A percentile compares a stretch with the other conserved stretches of the same genome.
Conservation (phyloP, 129 eudicot genomes). For the Chrysanthemum seticuspe region DNA sequence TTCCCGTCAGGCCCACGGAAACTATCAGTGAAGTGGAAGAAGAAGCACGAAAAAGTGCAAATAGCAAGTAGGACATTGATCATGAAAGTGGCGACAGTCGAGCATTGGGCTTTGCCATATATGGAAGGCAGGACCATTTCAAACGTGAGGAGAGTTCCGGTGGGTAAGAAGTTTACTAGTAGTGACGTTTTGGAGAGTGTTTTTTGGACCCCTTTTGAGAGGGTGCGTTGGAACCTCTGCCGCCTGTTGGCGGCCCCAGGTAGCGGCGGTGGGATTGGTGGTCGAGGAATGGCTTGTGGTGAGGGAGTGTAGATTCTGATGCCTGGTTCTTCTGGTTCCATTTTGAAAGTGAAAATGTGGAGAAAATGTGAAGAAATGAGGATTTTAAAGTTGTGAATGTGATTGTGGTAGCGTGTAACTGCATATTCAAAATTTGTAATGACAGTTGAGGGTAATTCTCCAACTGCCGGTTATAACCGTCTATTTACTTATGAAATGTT, state of each 20-base stretch:
- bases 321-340: slow-evolving; percentile 64
- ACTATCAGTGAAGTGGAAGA: slow-evolving; percentile 96
- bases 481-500: not conserved
- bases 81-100: slow-evolving; percentile 64
- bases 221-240: slow-evolving; percentile 36
- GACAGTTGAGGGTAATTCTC: slow-evolving; percentile 1
- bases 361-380: not conserved
- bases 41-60: slow-evolving; percentile 78
- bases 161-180: slow-evolving; percentile 91
- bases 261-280: slow-evolving; percentile 22
- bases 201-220: slow-evolving; percentile 68
- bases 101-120: slow-evolving; percentile 56
- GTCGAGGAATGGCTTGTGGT: slow-evolving; percentile 32
- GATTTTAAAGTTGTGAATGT: not conserved
- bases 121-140: slow-evolving; percentile 93
- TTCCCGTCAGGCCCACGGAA: slow-evolving; percentile 76
- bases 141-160: slow-evolving; percentile 86
- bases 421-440: slow-evolving; percentile 25
- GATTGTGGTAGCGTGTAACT: slow-evolving; percentile 5
- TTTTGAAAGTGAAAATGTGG: slow-evolving; percentile 24
- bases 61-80: slow-evolving; percentile 49
- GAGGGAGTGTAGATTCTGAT: slow-evolving; percentile 69
- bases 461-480: slow-evolving; percentile 22
- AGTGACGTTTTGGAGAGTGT: slow-evolving; percentile 89
- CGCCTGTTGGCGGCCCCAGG: slow-evolving; percentile 22